These are phyloP conservation scores for Nakataea oryzae DNA, from an alignment of 2,329 filamentous ascomycete species.

Conservation along the genomic window DNA sequence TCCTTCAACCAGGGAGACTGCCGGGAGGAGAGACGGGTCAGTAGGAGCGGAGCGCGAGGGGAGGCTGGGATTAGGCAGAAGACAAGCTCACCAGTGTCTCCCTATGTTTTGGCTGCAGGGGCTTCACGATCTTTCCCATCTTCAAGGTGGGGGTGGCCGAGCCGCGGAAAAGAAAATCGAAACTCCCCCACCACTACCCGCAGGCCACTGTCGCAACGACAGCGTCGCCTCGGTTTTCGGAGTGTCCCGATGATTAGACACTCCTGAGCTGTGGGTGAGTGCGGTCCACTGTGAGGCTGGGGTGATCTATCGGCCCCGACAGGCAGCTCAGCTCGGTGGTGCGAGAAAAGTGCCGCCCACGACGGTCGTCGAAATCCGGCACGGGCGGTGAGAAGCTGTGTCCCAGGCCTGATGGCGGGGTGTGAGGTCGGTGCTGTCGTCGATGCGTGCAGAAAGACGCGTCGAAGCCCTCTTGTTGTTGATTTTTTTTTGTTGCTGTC, in stretches of 20 bases:
- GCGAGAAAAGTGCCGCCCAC: neutral
- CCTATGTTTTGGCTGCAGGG: constrained; percentile 55
- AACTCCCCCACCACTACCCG: constrained; percentile 48
- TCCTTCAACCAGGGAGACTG: constrained; percentile 81
- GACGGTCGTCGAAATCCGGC: neutral
- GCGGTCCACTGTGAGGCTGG: neutral
- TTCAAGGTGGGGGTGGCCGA: constrained; percentile 45
- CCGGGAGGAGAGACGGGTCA: constrained; percentile 8
- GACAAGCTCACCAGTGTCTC: constrained; percentile 50
- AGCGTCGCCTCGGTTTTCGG: constrained; percentile 19
- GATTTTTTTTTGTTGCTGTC: neutral
- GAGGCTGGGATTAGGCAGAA: constrained; percentile 7
- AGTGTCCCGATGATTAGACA: constrained; percentile 3
- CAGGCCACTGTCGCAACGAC: constrained; percentile 26
- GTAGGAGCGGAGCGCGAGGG: neutral
- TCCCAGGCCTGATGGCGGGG: neutral
- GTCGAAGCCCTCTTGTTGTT: neutral
- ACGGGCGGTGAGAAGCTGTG: neutral
- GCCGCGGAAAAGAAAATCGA: constrained; percentile 36
- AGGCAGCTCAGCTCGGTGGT: neutral
- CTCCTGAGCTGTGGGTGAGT: neutral
- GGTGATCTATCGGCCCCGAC: neutral
- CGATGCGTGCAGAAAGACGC: neutral
- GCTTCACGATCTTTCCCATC: constrained; percentile 61
- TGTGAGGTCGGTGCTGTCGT: neutral